Percentiles rank a stretch among this genome's conserved stretches.
phyloP scores from a whole-genome alignment of 2,329 filamentous ascomycete genomes.

The Neonectria faginata region DNA sequence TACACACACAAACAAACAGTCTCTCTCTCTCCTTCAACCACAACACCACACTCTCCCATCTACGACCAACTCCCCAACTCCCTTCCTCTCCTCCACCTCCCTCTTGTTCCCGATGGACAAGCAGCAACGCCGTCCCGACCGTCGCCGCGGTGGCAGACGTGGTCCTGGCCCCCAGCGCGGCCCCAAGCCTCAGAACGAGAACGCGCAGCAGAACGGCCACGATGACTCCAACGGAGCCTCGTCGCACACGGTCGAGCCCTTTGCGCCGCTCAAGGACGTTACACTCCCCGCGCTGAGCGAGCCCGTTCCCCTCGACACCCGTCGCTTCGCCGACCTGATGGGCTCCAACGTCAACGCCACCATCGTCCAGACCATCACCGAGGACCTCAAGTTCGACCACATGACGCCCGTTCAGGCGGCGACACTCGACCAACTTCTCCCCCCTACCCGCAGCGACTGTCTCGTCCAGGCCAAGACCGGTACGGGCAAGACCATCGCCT shows the following conservation, averaged over 20 bases:
- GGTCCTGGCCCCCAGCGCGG: background rate
- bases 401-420: conserved; percentile 69
- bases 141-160: conserved; percentile 5
- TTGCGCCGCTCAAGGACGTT: background rate
- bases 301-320: conserved; percentile 56
- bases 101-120: conserved; percentile 2
- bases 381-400: conserved; percentile 62
- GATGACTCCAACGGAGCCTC: background rate
- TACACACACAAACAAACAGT: background rate
- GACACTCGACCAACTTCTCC: conserved; percentile 61
- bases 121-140: conserved; percentile 9
- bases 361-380: conserved; percentile 60
- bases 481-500: conserved; percentile 88
- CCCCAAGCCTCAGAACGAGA: background rate
- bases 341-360: conserved; percentile 57
- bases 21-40: background rate
- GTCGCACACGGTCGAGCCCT: background rate
- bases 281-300: conserved; percentile 17
- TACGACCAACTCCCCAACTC: background rate
- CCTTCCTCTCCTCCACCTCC: background rate
- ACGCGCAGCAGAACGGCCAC: background rate
- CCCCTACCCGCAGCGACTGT: conserved; percentile 60
- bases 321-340: conserved; percentile 59
- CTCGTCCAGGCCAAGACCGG: conserved; percentile 89
- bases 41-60: background rate